These are phyloP conservation scores for Carex scoparia DNA, from an alignment of 176 grass and related monocot species.

Conservation along the genomic window DNA sequence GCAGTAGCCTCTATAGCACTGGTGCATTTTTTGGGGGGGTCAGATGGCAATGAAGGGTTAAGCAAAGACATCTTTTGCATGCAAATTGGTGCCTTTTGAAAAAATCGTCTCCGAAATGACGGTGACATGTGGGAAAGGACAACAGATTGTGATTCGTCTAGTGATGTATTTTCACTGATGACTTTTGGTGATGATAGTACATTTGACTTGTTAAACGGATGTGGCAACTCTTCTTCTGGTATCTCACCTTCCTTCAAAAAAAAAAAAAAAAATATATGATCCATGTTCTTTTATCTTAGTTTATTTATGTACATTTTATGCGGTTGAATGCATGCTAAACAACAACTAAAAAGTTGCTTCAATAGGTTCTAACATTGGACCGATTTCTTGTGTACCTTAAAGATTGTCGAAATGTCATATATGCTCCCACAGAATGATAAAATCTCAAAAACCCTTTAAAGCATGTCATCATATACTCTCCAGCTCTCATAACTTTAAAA, in stretches of 20 bases:
- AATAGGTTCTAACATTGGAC: not conserved
- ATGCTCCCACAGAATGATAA: not conserved
- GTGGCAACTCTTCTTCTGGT: slow-evolving; percentile 63
- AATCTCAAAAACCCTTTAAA: not conserved
- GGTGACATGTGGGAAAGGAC: slow-evolving; percentile 47
- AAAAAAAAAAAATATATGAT: slow-evolving; percentile 10
- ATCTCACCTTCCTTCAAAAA: slow-evolving; percentile 54
- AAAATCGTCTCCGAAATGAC: slow-evolving; percentile 67
- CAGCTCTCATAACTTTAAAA: not conserved
- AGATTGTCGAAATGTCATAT: not conserved
- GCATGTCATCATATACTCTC: not conserved
- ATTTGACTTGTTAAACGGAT: slow-evolving; percentile 41
- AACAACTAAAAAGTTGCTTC: not conserved
- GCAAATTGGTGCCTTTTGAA: slow-evolving; percentile 27
- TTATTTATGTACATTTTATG: slow-evolving; percentile 43
- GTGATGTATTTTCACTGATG: not conserved
- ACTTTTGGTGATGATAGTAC: slow-evolving; percentile 2
- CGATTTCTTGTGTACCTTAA: not conserved
- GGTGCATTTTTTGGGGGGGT: not conserved
- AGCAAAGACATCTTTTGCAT: not conserved
- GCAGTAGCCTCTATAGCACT: not conserved
- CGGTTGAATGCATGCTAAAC: slow-evolving; percentile 44
- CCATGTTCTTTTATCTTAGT: slow-evolving; percentile 20
- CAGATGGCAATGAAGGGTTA: not conserved
- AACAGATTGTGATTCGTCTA: slow-evolving; percentile 23